Base-by-base conservation (phyloP, 2,329 filamentous ascomycete species). In the Juglanconis oblonga region DNA sequence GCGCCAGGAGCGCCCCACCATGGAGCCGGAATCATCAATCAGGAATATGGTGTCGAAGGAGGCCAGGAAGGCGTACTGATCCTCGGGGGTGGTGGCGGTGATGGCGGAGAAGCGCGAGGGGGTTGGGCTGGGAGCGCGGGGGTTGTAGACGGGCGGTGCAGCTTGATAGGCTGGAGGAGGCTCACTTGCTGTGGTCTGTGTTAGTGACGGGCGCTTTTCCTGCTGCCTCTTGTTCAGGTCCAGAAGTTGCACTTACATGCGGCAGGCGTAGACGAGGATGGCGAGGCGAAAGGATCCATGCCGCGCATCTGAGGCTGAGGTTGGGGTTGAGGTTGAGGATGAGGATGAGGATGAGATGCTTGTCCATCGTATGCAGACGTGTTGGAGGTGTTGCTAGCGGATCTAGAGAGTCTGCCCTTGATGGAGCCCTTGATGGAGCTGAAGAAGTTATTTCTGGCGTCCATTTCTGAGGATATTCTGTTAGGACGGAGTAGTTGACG, bases 21-120 rank as follows among this genome's bases (percentile, higher is more conserved):
- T 98, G 67, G 89, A 93, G 42, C 86, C 85, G n/a, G 88, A 92
- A 77, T 98, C 94, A 71, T 98, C 94, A 70, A 98, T 91, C 1
- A 98, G 76, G 72, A 98, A 93, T 58, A 94, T 76, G 36, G 92
- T 97, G 75, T 98, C 92, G 71, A 97, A 97, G 14, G 81, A 81
- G 47, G 76, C 72, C 5, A 98, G 85, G 71, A 96, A 96, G 2
- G 86, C 82, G 70, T 91, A 95, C 2, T 81, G 83, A 67, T 92
- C 88, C 66, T 92, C 87, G 29, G 75, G 73, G 8, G 72, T 74
- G 6, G 71, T 72, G 62, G 77, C 66, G 48, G 65, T 71, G n/a
- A 70, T 65, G 40, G 64, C 56, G 11, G 65, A 65, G 49, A 62
- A n/a, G 42, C 64, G 51, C 13, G 68, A 71, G 49, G 66, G 65